These are phyloP conservation scores for Cordia subcordata DNA, from an alignment of 257 asterid genomes.

Conservation along the genomic window DNA sequence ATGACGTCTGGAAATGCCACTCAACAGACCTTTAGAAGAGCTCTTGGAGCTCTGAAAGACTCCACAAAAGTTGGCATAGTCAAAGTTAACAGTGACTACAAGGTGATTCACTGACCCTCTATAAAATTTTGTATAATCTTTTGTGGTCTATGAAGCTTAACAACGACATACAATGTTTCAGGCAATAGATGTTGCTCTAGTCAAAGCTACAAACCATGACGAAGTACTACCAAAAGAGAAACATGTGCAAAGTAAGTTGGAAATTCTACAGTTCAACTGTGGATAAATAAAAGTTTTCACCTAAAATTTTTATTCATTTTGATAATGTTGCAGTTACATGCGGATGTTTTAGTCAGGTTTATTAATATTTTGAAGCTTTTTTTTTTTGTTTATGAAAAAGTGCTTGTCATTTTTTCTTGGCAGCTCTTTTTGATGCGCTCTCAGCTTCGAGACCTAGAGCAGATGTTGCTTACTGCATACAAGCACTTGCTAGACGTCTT, in stretches of 20 bases:
- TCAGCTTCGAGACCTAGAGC: slow-evolving; percentile 72
- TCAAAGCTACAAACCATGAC: slow-evolving; percentile 79
- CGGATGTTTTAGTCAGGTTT: slow-evolving; percentile 4
- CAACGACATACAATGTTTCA: slow-evolving; percentile 22
- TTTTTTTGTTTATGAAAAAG: background rate
- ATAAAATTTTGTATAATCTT: slow-evolving; percentile 1
- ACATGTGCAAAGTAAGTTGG: slow-evolving; percentile 65
- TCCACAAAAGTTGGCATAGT: slow-evolving; percentile 73
- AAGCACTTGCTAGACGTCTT: slow-evolving; percentile 63
- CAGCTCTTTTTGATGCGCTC: slow-evolving; percentile 63
- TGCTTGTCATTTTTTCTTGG: slow-evolving; percentile 10
- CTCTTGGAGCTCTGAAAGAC: slow-evolving; percentile 65
- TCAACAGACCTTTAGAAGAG: slow-evolving; percentile 53
- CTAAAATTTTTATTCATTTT: background rate
- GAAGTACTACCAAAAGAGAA: slow-evolving; percentile 74
- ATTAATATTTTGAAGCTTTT: background rate
- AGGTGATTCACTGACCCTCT: slow-evolving; percentile 34
- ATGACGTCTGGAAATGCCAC: slow-evolving; percentile 59
- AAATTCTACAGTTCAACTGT: background rate
- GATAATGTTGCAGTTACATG: background rate
- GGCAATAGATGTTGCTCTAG: slow-evolving; percentile 62
- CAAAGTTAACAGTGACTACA: slow-evolving; percentile 64
- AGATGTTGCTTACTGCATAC: slow-evolving; percentile 73
- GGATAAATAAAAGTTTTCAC: too few species aligned
- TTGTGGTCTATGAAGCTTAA: slow-evolving; percentile 5